Conservation (phyloP, 768 basidiomycete species). For the Neoboletus subvelutipes region DNA sequence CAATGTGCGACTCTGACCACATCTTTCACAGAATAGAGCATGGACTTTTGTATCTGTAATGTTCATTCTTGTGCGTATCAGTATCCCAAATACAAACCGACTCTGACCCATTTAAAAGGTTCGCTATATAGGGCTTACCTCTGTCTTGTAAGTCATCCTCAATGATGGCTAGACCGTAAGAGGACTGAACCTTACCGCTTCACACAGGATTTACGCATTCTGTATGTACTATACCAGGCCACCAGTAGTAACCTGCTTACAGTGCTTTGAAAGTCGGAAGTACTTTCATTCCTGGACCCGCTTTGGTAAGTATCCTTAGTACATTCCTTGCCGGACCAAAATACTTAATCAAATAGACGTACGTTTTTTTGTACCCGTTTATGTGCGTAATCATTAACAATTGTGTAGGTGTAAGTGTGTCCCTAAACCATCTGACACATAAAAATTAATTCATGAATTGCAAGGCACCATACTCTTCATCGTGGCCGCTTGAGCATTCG, state of each 20-base stretch:
- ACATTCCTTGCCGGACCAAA: neutral
- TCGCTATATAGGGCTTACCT: conserved; percentile 16
- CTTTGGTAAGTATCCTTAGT: conserved; percentile 1
- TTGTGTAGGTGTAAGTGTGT: conserved; percentile 17
- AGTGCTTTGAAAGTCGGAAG: conserved; percentile 9
- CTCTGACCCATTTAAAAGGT: conserved; percentile 15
- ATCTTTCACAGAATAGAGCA: too few relatives aligned
- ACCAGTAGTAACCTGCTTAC: neutral
- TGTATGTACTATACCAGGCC: conserved; percentile 2
- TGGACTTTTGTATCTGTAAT: too few relatives aligned
- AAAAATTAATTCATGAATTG: neutral
- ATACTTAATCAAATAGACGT: conserved; percentile 11
- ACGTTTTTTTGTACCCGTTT: neutral
- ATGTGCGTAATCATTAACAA: neutral
- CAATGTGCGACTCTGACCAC: too few relatives aligned
- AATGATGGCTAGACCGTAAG: neutral
- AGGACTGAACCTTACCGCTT: neutral
- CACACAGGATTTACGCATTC: conserved; percentile 3
- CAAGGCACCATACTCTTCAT: conserved; percentile 14
- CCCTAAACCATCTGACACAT: neutral
- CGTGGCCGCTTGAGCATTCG: too few relatives aligned
- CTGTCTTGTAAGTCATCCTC: too few relatives aligned
- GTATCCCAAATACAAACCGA: too few relatives aligned
- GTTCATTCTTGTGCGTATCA: too few relatives aligned
- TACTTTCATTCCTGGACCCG: conserved; percentile 20